A percentile compares a stretch with the other conserved stretches of the same genome.
These are phyloP conservation scores for Pichia norvegensis DNA, from an alignment of 1,139 yeast species.

Conservation along the genomic window DNA sequence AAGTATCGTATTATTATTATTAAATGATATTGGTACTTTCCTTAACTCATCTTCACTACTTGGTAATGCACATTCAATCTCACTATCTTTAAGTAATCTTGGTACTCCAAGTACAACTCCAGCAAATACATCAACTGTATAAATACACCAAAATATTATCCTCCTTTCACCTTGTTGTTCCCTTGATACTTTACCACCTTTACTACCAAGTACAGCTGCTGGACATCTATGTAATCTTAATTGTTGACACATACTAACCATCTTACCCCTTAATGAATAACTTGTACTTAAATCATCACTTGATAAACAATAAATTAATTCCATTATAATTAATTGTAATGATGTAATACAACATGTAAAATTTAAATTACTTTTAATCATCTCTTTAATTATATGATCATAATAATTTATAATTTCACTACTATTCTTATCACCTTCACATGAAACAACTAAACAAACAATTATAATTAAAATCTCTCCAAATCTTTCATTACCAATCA, in stretches of 20 bases:
- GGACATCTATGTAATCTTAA: slow-evolving; percentile 82
- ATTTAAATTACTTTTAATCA: slow-evolving; percentile 42
- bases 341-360: slow-evolving; percentile 62
- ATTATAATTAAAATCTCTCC: slow-evolving; percentile 54
- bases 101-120: slow-evolving; percentile 79
- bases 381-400: slow-evolving; percentile 33
- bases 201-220: slow-evolving; percentile 61
- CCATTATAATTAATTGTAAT: slow-evolving; percentile 60
- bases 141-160: slow-evolving; percentile 77
- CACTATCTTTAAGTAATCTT: slow-evolving; percentile 66
- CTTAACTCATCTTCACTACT: slow-evolving; percentile 28
- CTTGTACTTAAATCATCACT: slow-evolving; percentile 69
- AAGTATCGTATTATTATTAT: slow-evolving; percentile 46
- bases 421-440: slow-evolving; percentile 28
- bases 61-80: slow-evolving; percentile 81
- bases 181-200: slow-evolving; percentile 48
- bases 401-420: slow-evolving; percentile 28
- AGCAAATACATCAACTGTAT: slow-evolving; percentile 67
- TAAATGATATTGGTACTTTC: slow-evolving; percentile 43
- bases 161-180: slow-evolving; percentile 77
- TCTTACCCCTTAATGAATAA: slow-evolving; percentile 68
- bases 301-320: slow-evolving; percentile 63
- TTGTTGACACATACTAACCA: slow-evolving; percentile 80
- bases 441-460: slow-evolving; percentile 48
- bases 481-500: slow-evolving; percentile 44